Conservation (phyloP, 2,329 filamentous ascomycete genomes). For the Sporothrix brasiliensis region DNA sequence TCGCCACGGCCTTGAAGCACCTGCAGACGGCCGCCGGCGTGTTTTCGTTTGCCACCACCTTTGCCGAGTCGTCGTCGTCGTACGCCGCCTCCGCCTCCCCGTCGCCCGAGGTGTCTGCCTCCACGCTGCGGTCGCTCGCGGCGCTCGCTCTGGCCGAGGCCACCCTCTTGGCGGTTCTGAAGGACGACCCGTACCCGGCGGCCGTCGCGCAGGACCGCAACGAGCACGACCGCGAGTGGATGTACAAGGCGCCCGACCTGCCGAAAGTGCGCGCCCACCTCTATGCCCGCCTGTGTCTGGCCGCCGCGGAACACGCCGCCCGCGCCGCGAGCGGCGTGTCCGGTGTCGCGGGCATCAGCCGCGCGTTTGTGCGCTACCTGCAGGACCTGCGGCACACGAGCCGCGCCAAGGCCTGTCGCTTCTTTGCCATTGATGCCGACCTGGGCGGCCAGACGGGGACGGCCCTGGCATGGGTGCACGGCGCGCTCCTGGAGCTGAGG, state of each 20-base stretch:
- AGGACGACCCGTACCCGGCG: constrained; percentile 90
- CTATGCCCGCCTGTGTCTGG: constrained; percentile 83
- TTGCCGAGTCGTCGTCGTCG: background rate
- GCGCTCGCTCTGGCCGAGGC: constrained; percentile 81
- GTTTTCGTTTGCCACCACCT: constrained; percentile 42
- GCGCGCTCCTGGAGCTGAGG: constrained; percentile 74
- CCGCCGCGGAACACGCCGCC: constrained; percentile 87
- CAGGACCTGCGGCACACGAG: constrained; percentile 74
- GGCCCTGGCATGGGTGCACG: constrained; percentile 83
- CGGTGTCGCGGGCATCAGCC: constrained; percentile 52
- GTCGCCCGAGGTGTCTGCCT: constrained; percentile 54
- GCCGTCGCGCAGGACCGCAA: constrained; percentile 81
- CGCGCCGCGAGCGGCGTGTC: constrained; percentile 48
- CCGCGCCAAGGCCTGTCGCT: constrained; percentile 82
- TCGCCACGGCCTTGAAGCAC: constrained; percentile 74
- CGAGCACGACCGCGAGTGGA: constrained; percentile 87
- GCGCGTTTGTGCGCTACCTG: constrained; percentile 70
- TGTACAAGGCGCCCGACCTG: constrained; percentile 87
- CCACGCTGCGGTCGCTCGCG: constrained; percentile 59
- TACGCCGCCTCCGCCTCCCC: constrained; percentile 47
- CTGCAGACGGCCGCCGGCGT: constrained; percentile 78
- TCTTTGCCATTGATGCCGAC: constrained; percentile 89
- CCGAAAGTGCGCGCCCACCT: constrained; percentile 86
- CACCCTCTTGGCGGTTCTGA: constrained; percentile 84
- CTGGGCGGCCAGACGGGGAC: constrained; percentile 77